Evolutionary conservation across 2,329 filamentous ascomycete genomes (phyloP).

Genomic region (Ceratocystis variospora): DNA sequence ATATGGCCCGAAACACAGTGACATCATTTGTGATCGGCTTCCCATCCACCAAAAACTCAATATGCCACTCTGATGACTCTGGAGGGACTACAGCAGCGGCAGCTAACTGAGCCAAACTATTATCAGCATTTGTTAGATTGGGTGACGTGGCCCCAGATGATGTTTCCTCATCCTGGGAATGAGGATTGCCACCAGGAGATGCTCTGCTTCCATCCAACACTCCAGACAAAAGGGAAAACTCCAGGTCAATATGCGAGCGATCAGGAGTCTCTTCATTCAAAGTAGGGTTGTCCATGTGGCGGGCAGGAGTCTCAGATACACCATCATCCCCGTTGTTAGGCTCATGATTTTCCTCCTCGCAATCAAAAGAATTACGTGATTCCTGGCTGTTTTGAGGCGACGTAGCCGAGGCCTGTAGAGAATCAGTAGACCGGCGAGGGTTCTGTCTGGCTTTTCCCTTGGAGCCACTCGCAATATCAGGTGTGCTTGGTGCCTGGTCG

Average conservation of each 20-base stretch:
- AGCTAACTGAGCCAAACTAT: background rate
- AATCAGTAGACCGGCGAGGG: conserved; percentile 36
- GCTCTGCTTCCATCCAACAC: background rate
- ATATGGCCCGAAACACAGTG: conserved; percentile 89
- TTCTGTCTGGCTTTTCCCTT: conserved; percentile 37
- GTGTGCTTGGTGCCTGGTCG: background rate
- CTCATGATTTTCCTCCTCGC: conserved; percentile 79
- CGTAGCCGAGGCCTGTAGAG: background rate
- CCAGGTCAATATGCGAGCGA: background rate
- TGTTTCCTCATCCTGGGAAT: background rate
- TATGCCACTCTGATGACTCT: conserved; percentile 62
- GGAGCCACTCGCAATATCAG: conserved; percentile 6
- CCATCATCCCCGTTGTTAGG: conserved; percentile 49
- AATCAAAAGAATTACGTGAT: conserved; percentile 64
- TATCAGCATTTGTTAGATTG: background rate
- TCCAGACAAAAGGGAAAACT: background rate
- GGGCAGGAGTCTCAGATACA: background rate
- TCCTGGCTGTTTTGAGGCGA: conserved; percentile 40
- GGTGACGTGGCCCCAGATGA: background rate
- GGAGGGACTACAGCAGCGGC: background rate
- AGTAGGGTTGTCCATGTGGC: background rate
- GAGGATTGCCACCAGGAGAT: background rate
- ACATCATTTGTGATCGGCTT: conserved; percentile 80
- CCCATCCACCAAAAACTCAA: conserved; percentile 80
- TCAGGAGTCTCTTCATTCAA: background rate